Evolutionary conservation across 2,329 filamentous ascomycete genomes (phyloP).

Genomic region (Aspergillus latus): DNA sequence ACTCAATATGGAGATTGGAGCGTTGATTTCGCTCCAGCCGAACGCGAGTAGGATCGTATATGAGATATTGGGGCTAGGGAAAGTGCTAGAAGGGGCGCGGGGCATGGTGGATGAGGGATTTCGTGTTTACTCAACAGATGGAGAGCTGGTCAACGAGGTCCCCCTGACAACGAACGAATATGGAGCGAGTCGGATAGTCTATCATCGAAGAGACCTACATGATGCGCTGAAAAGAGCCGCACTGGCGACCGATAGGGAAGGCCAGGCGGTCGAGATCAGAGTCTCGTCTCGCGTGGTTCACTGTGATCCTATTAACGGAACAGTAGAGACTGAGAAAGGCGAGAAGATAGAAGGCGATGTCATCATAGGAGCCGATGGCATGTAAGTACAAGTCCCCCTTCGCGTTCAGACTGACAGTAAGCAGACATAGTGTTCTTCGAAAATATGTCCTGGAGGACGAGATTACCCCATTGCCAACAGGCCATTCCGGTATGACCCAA

Average conservation of each 20-base stretch:
- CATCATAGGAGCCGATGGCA: constrained; percentile 33
- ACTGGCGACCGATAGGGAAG: background rate
- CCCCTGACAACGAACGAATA: constrained; percentile 22
- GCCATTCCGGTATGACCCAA: constrained; percentile 5
- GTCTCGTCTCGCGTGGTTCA: background rate
- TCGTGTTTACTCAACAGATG: constrained; percentile 26
- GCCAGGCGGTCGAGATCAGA: background rate
- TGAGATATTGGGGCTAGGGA: constrained; percentile 5
- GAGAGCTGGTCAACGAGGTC: constrained; percentile 19
- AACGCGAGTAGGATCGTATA: constrained; percentile 29
- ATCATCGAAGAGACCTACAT: constrained; percentile 28
- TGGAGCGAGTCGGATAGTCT: constrained; percentile 23
- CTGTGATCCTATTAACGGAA: background rate
- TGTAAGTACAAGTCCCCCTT: constrained; percentile 7
- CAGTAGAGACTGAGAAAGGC: constrained; percentile 17
- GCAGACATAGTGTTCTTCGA: constrained; percentile 8
- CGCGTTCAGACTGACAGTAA: background rate
- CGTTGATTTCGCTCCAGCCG: constrained; percentile 49
- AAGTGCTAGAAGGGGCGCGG: constrained; percentile 1
- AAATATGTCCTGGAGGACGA: background rate
- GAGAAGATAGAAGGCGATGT: constrained; percentile 24
- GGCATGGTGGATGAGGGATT: constrained; percentile 26
- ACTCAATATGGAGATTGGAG: constrained; percentile 46
- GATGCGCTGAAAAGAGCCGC: constrained; percentile 20
- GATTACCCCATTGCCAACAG: constrained; percentile 1